A percentile compares a stretch with the other conserved stretches of the same genome.
These are phyloP conservation scores for Monilinia fructicola DNA, from an alignment of 2,329 filamentous ascomycete genomes.

Conservation along the genomic window DNA sequence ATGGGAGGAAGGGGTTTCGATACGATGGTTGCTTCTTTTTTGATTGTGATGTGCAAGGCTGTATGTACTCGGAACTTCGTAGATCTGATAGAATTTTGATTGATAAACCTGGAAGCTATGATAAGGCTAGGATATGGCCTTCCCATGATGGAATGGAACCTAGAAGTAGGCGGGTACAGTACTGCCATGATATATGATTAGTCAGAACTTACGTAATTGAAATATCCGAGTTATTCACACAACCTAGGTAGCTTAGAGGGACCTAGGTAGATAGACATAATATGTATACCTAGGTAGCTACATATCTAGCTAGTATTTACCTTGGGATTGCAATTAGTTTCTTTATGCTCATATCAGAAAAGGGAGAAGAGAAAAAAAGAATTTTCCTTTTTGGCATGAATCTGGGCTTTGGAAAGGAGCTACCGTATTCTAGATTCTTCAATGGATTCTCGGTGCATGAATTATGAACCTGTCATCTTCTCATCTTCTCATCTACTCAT, in stretches of 20 bases:
- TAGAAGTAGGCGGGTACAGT: no score
- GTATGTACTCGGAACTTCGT: not conserved
- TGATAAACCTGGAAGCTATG: not conserved
- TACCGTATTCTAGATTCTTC: not conserved
- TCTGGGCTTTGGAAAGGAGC: not conserved
- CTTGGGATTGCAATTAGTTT: no score
- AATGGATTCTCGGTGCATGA: not conserved
- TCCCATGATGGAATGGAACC: no score
- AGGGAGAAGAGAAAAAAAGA: not conserved
- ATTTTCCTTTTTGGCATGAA: constrained; percentile 9
- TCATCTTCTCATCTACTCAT: no score
- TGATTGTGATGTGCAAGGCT: not conserved
- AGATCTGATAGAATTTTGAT: not conserved
- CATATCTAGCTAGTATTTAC: no score
- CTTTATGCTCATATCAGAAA: no score
- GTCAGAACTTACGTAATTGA: not conserved
- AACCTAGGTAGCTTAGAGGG: no score
- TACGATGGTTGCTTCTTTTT: not conserved
- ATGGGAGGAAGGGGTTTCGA: not conserved
- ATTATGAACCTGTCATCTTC: constrained; percentile 1
- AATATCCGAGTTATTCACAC: not conserved
- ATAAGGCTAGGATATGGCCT: not conserved
- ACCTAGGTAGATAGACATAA: no score
- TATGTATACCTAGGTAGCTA: no score
- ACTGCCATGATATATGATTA: not conserved